Evolutionary conservation across 1,284 basidiomycete genomes (phyloP).

Genomic region (Cutaneotrichosporon cyanovorans): DNA sequence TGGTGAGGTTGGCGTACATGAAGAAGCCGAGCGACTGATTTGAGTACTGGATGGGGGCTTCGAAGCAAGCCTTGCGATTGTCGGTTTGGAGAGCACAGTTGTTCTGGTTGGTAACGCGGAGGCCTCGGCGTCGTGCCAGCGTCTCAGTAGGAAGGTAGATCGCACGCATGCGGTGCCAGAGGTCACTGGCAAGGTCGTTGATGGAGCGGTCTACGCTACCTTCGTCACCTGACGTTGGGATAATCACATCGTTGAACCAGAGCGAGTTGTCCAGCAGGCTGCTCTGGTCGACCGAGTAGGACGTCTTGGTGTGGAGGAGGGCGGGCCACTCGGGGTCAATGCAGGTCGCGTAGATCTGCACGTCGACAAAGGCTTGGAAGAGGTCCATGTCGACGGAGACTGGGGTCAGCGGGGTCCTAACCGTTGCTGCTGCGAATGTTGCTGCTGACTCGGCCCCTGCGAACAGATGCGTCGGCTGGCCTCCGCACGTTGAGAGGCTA

Average conservation of each 20-base stretch:
- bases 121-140: constrained; percentile 6
- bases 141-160: constrained; percentile 4
- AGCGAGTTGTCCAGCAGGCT: constrained; percentile 8
- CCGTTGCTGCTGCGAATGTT: too few relatives aligned
- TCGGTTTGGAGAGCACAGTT: constrained; percentile 14
- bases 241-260: constrained; percentile 12
- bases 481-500: not conserved
- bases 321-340: constrained; percentile 20
- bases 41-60: constrained; percentile 2
- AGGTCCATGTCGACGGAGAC: constrained; percentile 17
- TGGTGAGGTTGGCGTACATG: constrained; percentile 14
- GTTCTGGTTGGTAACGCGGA: constrained; percentile 9
- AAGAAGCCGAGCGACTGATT: constrained; percentile 13
- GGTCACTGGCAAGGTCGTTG: constrained; percentile 12
- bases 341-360: constrained; percentile 19
- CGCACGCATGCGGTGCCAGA: constrained; percentile 14
- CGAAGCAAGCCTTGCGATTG: constrained; percentile 9
- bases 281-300: constrained; percentile 11
- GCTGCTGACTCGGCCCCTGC: too few relatives aligned
- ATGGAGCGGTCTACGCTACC: constrained; percentile 6
- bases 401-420: constrained; percentile 6
- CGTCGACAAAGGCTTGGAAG: constrained; percentile 6
- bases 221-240: constrained; percentile 3
- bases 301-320: constrained; percentile 8
- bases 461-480: too few relatives aligned